These are phyloP conservation scores for Gossypium rotundifolium DNA, from an alignment of 345 rosid genomes.

Conservation along the genomic window DNA sequence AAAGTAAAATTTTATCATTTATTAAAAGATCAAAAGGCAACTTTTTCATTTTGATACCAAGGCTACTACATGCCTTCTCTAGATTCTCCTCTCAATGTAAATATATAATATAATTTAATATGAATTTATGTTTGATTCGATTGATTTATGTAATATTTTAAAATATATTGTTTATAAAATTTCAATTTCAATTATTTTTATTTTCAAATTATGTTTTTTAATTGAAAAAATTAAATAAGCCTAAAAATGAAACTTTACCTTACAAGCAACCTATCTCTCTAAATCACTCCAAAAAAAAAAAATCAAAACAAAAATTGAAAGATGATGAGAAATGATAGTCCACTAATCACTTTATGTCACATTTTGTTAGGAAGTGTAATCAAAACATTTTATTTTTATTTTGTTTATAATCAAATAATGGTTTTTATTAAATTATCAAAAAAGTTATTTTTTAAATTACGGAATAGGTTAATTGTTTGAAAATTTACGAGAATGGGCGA, in stretches of 20 bases:
- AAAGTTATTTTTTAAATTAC: no score
- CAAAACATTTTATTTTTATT: not conserved
- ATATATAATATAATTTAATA: no score
- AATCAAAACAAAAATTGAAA: not conserved
- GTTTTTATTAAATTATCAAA: not conserved
- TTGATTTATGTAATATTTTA: not conserved
- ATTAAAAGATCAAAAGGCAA: no score
- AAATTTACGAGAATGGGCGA: no score
- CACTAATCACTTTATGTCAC: constrained; percentile 17
- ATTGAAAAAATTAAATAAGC: not conserved
- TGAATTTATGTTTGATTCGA: not conserved
- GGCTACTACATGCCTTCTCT: no score
- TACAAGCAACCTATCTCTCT: not conserved
- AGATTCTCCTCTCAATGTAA: no score
- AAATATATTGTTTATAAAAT: not conserved
- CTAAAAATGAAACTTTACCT: not conserved
- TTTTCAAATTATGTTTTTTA: no score
- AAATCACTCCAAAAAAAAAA: not conserved
- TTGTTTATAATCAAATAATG: constrained; percentile 1
- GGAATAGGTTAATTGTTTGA: no score
- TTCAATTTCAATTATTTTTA: not conserved
- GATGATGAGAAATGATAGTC: constrained; percentile 1
- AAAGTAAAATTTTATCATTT: no score
- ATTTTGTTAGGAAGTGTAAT: constrained; percentile 7
- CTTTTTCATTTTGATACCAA: no score